Base-by-base conservation (phyloP, 768 basidiomycete species). In the Pisolithus tinctorius region DNA sequence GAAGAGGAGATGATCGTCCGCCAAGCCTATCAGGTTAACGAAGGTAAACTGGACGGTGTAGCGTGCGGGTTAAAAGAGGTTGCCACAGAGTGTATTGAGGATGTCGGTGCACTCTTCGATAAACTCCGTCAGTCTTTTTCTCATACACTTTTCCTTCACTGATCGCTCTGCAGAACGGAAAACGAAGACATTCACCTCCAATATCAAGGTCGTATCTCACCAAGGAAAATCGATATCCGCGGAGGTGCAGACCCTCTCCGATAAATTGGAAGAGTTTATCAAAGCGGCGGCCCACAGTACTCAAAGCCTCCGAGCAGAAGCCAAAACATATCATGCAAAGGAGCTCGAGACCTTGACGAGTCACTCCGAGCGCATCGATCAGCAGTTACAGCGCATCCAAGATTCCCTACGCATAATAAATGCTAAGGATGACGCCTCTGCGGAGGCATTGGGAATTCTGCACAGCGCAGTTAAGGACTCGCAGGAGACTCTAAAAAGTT, bases 1-100 rank as follows among this genome's bases (percentile, higher is more conserved):
- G 84, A 90, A 57, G 88, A 94, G 55, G 93, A 98, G 66, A 71
- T 77, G 36, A 70, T 87, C 27, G 80, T 97, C 16, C 77, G 89
- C 34, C 76, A 86, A 57, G 88, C 88, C 0, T 84, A 88, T 66
- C 82, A 88, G 62, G 71, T 77, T 45, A 91, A 83, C 6, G 94
- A 97, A 67, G 69, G 66, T 16, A 70, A 69, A 45, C 64, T 96
- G 42, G 81, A 95, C 58, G 69, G 67, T n/a, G 82, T 94, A 4
- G 93, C 94, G 0, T 69, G 63, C 23, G 80, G 77, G 2, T 68
- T 95, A 51, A 88, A 82, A 65, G 72, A 72, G 41, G 78, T 83
- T 17, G 80, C 81, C 1, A 67, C 74, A n/a, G 81, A 91, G 55
- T 84, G 83, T 53, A 69, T 89, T 16, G 73, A 73, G 7, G 89